Evolutionary conservation across 2,329 filamentous ascomycete genomes (phyloP).

Genomic region (Cladorrhinum sp.): DNA sequence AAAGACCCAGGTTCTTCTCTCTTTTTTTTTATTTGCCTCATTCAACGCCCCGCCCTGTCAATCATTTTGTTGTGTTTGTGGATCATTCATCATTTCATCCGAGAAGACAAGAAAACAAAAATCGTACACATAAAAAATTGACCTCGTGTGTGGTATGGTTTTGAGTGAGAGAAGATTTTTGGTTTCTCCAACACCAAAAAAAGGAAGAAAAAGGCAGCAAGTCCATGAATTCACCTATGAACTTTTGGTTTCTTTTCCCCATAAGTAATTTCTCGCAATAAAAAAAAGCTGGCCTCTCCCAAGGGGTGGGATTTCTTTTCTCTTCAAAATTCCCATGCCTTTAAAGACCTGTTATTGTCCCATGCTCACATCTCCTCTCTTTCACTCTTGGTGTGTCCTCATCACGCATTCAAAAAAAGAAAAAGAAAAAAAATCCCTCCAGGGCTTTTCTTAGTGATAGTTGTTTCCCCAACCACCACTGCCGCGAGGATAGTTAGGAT

Average conservation of each 20-base stretch:
- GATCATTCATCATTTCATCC: background rate
- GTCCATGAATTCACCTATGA: conserved; percentile 7
- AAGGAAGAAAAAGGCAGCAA: background rate
- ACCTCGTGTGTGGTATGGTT: background rate
- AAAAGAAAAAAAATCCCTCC: background rate
- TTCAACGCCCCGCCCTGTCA: background rate
- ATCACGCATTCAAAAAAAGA: background rate
- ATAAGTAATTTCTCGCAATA: conserved; percentile 1
- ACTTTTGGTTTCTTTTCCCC: conserved; percentile 3
- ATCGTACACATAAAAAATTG: conserved; percentile 7
- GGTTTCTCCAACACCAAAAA: background rate
- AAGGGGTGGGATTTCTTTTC: background rate
- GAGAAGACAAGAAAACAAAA: conserved; percentile 1
- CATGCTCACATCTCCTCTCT: background rate
- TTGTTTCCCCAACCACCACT: conserved; percentile 58
- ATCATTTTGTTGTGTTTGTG: background rate
- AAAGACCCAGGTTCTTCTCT: too few species aligned
- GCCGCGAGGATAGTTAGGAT: conserved; percentile 41
- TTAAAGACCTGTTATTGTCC: background rate
- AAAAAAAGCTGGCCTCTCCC: background rate
- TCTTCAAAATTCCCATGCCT: background rate
- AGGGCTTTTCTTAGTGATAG: conserved; percentile 40
- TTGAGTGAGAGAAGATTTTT: background rate
- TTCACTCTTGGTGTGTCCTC: background rate
- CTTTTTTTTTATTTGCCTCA: background rate